Percentiles rank a stretch among this genome's conserved stretches.
Conservation (phyloP, 176 grass and related monocot species). For the Avena atlantica region DNA sequence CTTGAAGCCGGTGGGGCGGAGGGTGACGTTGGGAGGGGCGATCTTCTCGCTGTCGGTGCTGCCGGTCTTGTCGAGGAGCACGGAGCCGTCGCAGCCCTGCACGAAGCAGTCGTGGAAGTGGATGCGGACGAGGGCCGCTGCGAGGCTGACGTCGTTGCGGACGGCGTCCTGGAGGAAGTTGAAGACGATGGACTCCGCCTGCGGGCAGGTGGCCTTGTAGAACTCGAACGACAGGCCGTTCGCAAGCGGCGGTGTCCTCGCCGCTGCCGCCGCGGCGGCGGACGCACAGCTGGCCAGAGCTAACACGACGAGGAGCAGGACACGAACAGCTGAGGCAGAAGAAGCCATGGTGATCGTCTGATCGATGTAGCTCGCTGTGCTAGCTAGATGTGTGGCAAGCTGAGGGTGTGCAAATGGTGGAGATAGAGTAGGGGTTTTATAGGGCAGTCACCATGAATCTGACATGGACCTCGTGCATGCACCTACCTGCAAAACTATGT, state of each 20-base stretch:
- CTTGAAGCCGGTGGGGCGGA: conserved; percentile 62
- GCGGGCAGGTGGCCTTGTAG: conserved; percentile 65
- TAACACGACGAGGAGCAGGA: neutral
- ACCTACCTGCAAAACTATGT: neutral
- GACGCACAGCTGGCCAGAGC: neutral
- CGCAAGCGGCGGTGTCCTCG: conserved; percentile 50
- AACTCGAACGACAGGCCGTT: conserved; percentile 57
- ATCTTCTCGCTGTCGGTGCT: conserved; percentile 47
- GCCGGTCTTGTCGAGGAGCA: conserved; percentile 32
- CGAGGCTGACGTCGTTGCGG: conserved; percentile 52
- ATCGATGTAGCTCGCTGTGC: neutral
- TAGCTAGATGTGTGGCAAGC: no score
- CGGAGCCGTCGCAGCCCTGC: conserved; percentile 77
- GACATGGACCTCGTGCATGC: neutral
- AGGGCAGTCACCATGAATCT: neutral
- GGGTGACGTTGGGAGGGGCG: conserved; percentile 43
- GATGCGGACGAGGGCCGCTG: conserved; percentile 65
- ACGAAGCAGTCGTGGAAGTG: conserved; percentile 97
- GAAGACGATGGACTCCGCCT: conserved; percentile 43
- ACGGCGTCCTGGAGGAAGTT: conserved; percentile 39
- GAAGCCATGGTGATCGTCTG: neutral
- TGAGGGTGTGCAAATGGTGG: neutral
- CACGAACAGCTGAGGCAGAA: neutral
- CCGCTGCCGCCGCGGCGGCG: neutral
- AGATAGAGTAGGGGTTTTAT: neutral